Base-by-base conservation (phyloP, 768 basidiomycete species). In the Leccinum fibrillosum region DNA sequence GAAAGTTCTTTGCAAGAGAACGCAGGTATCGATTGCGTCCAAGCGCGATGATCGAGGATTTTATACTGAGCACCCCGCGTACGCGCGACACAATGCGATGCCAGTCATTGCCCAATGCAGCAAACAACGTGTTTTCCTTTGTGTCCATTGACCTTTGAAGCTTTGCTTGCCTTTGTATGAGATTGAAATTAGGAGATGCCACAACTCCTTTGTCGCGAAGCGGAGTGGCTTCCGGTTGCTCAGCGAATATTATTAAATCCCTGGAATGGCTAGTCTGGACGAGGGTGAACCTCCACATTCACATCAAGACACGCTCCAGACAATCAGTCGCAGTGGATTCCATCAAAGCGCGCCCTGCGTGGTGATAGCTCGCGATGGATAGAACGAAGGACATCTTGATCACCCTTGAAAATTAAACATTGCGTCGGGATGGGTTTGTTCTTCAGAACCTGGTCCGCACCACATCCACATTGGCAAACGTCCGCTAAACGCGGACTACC, bases 101-200 rank as follows among this genome's bases (percentile, higher is more conserved):
- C n/a, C 28, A 32, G 48, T 11, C 48, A 13, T 32, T 25, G 17
- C 37, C 13, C 57, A 21, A 45, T 23, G 54, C 62, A 60, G n/a
- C 34, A 45, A 23, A 26, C 11, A 49, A 42, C 53, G 10, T 17
- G 13, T 13, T 39, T 49, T n/a, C 45, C 63, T 57, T 65, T 66
- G 64, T 65, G 53, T 13, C 17, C 30, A 48, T 53, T 52, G 35
- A 30, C n/a, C 23, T 34, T 54, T 32, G 25, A 44, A 19, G 10
- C 42, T 19, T 44, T 19, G 42, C 47, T 48, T 47, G 28, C 54
- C 65, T 68, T 68, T 68, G 63, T 66, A 47, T 35, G 9, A 23
- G 21, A 37, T 49, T 32, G 51, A 9, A 56, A 37, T 30, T 25
- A 26, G 39, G 25, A 52, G 25, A 30, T 61, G 30, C 34, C 30